A percentile compares a stretch with the other conserved stretches of the same genome.
phyloP scores from a whole-genome alignment of 2,329 filamentous ascomycete genomes.

The Pestalotiopsis sp. region DNA sequence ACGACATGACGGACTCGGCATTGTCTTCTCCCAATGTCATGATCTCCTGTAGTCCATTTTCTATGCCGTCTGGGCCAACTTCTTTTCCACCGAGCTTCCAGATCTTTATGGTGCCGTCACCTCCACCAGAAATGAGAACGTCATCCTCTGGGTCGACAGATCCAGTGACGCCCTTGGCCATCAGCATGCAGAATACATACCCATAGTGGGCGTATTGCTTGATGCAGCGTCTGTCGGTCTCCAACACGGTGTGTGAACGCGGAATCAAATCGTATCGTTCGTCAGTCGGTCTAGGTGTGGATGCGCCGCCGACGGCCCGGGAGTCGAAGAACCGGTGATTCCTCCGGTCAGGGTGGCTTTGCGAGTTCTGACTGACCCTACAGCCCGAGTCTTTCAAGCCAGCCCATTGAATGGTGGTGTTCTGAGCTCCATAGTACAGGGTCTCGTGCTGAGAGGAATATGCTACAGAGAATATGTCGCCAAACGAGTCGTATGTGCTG shows the following conservation, averaged over 20 bases:
- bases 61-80: slow-evolving; percentile 52
- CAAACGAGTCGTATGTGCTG: slow-evolving; percentile 86
- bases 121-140: slow-evolving; percentile 86
- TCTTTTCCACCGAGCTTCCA: slow-evolving; percentile 68
- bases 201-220: slow-evolving; percentile 91
- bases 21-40: slow-evolving; percentile 66
- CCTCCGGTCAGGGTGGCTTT: slow-evolving; percentile 73
- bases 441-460: slow-evolving; percentile 81
- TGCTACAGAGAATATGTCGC: slow-evolving; percentile 93
- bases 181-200: slow-evolving; percentile 94
- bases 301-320: slow-evolving; percentile 78
- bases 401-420: slow-evolving; percentile 95
- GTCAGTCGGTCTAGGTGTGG: slow-evolving; percentile 72
- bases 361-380: slow-evolving; percentile 62
- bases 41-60: slow-evolving; percentile 70
- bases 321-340: slow-evolving; percentile 95
- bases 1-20: slow-evolving; percentile 69
- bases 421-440: slow-evolving; percentile 90
- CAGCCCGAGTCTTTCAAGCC: slow-evolving; percentile 67
- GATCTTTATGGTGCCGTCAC: slow-evolving; percentile 93
- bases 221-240: slow-evolving; percentile 81
- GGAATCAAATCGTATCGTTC: slow-evolving; percentile 59
- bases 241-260: slow-evolving; percentile 62
- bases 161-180: slow-evolving; percentile 70
- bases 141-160: slow-evolving; percentile 75